Percentiles rank a stretch among this genome's conserved stretches.
Conservation (phyloP, 495 filamentous ascomycete genomes). For the Talaromyces adpressus region DNA sequence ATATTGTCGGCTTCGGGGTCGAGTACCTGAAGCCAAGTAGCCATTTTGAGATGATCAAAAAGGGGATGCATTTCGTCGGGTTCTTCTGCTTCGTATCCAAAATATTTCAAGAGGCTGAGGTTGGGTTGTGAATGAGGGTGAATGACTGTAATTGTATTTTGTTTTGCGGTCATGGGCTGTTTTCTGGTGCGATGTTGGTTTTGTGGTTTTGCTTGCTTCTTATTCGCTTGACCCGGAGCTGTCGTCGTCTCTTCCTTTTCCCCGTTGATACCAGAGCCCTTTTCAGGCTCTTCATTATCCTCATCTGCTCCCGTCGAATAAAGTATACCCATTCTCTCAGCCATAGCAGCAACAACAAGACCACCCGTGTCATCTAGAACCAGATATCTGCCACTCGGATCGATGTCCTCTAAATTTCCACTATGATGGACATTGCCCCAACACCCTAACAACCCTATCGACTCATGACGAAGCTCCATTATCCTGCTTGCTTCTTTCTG, state of each 20-base stretch:
- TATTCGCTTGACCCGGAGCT: slow-evolving; percentile 1
- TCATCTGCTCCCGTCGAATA: slow-evolving; percentile 41
- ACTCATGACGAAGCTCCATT: slow-evolving; percentile 86
- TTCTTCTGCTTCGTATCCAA: slow-evolving; percentile 64
- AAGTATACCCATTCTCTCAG: slow-evolving; percentile 86
- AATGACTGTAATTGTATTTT: slow-evolving; percentile 81
- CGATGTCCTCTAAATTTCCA: slow-evolving; percentile 26
- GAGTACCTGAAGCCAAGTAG: slow-evolving; percentile 87
- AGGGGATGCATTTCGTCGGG: slow-evolving; percentile 71
- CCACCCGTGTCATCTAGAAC: slow-evolving; percentile 89
- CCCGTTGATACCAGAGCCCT: not conserved
- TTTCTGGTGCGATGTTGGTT: slow-evolving; percentile 19
- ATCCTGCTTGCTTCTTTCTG: slow-evolving; percentile 71
- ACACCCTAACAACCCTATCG: slow-evolving; percentile 62
- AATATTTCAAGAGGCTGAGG: slow-evolving; percentile 77
- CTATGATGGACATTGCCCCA: slow-evolving; percentile 58
- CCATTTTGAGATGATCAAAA: slow-evolving; percentile 66
- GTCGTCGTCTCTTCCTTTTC: slow-evolving; percentile 5
- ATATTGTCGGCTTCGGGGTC: slow-evolving; percentile 64
- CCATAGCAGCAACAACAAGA: slow-evolving; percentile 76
- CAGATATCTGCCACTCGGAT: slow-evolving; percentile 68
- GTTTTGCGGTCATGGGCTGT: slow-evolving; percentile 43
- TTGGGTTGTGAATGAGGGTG: slow-evolving; percentile 90
- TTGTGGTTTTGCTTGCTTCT: slow-evolving; percentile 10
- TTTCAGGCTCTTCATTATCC: slow-evolving; percentile 14